A percentile compares a stretch with the other conserved stretches of the same genome.
phyloP scores from a whole-genome alignment of 345 rosid genomes.

The Sonneratia caseolaris region DNA sequence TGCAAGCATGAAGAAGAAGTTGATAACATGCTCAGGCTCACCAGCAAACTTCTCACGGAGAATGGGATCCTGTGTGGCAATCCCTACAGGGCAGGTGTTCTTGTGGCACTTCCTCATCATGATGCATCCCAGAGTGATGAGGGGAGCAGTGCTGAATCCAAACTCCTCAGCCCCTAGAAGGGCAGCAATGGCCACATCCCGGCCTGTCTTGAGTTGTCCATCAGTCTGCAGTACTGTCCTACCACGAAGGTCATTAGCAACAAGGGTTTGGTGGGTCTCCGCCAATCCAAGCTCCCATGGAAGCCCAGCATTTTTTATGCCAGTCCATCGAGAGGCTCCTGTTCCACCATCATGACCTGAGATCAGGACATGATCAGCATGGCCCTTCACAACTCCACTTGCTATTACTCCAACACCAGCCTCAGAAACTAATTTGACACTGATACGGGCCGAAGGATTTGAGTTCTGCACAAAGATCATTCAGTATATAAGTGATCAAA shows the following conservation, averaged over 20 bases:
- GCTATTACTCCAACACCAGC: slow-evolving; percentile 99
- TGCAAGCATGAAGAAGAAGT: slow-evolving; percentile 98
- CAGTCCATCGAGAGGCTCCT: slow-evolving; percentile 99
- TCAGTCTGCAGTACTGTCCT: slow-evolving; percentile 95
- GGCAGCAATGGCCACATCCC: slow-evolving; percentile 94
- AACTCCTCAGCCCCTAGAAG: slow-evolving; percentile 99
- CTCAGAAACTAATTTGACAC: slow-evolving; percentile 95
- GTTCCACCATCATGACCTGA: slow-evolving; percentile 99
- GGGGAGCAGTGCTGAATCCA: slow-evolving; percentile 99
- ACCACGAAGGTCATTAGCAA: slow-evolving; percentile 98
- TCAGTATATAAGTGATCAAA: not conserved
- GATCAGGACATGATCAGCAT: slow-evolving; percentile 94
- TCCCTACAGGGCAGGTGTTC: slow-evolving; percentile 98
- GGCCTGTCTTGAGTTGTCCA: slow-evolving; percentile 98
- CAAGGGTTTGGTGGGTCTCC: slow-evolving; percentile 98
- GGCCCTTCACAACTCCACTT: slow-evolving; percentile 99
- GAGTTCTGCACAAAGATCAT: slow-evolving; percentile 49
- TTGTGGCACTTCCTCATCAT: slow-evolving; percentile 99
- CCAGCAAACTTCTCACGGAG: slow-evolving; percentile 98
- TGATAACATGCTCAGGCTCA: slow-evolving; percentile 96
- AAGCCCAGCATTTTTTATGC: slow-evolving; percentile 95
- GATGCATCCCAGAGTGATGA: slow-evolving; percentile 96
- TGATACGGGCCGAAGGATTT: slow-evolving; percentile 84
- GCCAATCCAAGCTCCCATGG: slow-evolving; percentile 99
- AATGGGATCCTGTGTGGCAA: slow-evolving; percentile 99